Percentiles rank a stretch among this genome's conserved stretches.
Conservation (phyloP, 352 stramenopile species). For the Phytophthora sp. region DNA sequence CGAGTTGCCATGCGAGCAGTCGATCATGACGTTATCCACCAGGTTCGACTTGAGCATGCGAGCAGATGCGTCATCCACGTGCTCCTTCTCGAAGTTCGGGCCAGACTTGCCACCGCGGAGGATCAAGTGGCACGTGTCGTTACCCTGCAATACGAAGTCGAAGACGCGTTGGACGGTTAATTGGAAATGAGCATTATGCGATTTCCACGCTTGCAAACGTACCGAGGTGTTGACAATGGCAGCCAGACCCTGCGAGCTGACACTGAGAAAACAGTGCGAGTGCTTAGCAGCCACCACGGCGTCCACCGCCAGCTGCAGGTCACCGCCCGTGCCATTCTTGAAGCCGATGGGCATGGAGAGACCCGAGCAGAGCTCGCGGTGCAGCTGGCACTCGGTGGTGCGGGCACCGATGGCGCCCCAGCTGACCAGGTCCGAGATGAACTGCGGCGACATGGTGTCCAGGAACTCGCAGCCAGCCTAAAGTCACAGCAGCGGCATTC, state of each 20-base stretch:
- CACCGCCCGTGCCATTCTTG: constrained; percentile 91
- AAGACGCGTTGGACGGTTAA: no score
- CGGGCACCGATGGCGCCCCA: constrained; percentile 92
- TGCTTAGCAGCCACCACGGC: constrained; percentile 82
- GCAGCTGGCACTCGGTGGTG: constrained; percentile 90
- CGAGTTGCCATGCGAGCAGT: constrained; percentile 92
- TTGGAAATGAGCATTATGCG: no score
- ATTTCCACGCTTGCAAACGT: no score
- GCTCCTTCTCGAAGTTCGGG: constrained; percentile 84
- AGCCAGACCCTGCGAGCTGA: constrained; percentile 86
- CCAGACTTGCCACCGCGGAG: constrained; percentile 86
- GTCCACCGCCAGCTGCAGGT: constrained; percentile 87
- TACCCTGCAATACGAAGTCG: no score
- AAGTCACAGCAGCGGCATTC: no score
- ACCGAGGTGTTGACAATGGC: constrained; percentile 88
- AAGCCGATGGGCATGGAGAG: constrained; percentile 93
- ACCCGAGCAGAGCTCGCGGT: constrained; percentile 89
- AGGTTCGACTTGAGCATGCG: constrained; percentile 88
- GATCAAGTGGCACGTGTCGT: constrained; percentile 90
- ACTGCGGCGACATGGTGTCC: constrained; percentile 92
- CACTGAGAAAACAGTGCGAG: constrained; percentile 89
- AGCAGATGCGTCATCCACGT: constrained; percentile 80
- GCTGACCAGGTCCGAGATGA: constrained; percentile 89
- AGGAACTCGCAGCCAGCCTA: constrained; percentile 88
- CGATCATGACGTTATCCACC: constrained; percentile 88